Percentiles rank a stretch among this genome's conserved stretches.
Conservation (phyloP, 768 basidiomycete species). For the Inosperma sp. region DNA sequence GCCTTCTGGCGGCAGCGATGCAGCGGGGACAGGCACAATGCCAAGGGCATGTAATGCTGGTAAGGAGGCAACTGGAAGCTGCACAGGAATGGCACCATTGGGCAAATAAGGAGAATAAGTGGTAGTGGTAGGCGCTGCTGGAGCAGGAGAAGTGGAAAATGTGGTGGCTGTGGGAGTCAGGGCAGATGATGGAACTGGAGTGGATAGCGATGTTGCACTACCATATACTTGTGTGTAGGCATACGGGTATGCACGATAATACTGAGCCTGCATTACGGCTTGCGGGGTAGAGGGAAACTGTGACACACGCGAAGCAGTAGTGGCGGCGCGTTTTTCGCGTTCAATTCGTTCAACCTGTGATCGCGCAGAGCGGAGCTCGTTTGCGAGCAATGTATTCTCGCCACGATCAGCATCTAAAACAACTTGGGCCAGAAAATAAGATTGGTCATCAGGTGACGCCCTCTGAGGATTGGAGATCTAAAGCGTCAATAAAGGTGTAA, state of each 20-base stretch:
- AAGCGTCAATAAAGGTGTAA: background rate
- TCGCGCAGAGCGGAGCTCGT: constrained; percentile 58
- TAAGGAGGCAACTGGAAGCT: constrained; percentile 63
- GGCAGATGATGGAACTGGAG: constrained; percentile 20
- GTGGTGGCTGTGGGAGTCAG: constrained; percentile 34
- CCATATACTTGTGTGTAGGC: constrained; percentile 60
- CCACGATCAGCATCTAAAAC: constrained; percentile 62
- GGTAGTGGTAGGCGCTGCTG: constrained; percentile 28
- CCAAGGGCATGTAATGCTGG: constrained; percentile 66
- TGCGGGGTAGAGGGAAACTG: constrained; percentile 34
- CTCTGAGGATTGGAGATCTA: constrained; percentile 39
- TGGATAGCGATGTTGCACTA: too few relatives aligned
- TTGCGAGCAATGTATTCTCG: constrained; percentile 51
- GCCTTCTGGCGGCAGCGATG: constrained; percentile 46
- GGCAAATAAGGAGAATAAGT: constrained; percentile 35
- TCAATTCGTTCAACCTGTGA: constrained; percentile 64
- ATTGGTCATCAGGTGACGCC: constrained; percentile 55
- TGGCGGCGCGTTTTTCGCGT: constrained; percentile 57
- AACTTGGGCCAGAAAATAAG: constrained; percentile 58
- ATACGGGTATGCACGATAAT: constrained; percentile 64
- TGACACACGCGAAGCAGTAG: constrained; percentile 39
- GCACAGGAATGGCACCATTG: constrained; percentile 54
- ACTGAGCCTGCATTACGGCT: constrained; percentile 37
- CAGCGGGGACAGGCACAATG: constrained; percentile 63
- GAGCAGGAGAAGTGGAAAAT: constrained; percentile 24